Conservation (phyloP, 2,329 filamentous ascomycete genomes). For the Didymella keratinophila region DNA sequence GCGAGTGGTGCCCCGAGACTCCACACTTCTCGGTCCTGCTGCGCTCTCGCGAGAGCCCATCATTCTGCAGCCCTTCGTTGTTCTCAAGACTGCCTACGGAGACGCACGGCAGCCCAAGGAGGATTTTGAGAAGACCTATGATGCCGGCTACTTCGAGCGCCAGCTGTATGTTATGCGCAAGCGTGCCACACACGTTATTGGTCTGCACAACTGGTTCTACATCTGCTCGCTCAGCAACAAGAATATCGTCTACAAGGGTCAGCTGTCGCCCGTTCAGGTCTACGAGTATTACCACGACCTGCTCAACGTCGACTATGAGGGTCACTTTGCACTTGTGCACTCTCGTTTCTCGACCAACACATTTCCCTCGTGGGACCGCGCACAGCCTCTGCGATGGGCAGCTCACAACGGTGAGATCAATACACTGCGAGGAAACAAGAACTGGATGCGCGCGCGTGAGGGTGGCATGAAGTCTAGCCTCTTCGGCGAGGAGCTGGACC, state of each 20-base stretch:
- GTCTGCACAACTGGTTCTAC: constrained; percentile 98
- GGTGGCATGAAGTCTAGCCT: constrained; percentile 92
- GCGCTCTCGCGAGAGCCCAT: constrained; percentile 93
- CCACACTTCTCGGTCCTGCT: constrained; percentile 88
- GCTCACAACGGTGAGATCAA: constrained; percentile 99
- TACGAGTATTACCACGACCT: constrained; percentile 98
- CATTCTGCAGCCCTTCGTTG: constrained; percentile 95
- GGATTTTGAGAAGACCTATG: constrained; percentile 80
- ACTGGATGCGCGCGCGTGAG: constrained; percentile 98
- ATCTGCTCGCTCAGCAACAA: constrained; percentile 95
- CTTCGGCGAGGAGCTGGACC: constrained; percentile 90
- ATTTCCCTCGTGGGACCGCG: constrained; percentile 97
- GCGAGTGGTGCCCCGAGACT: constrained; percentile 95
- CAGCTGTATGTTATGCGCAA: constrained; percentile 95
- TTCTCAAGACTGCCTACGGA: constrained; percentile 85
- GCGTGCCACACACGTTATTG: constrained; percentile 91
- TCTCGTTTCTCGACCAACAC: constrained; percentile 98
- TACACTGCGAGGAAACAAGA: constrained; percentile 96
- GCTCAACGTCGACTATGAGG: constrained; percentile 96
- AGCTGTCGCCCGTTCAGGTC: constrained; percentile 91
- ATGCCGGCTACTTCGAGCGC: constrained; percentile 86
- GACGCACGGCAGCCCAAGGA: constrained; percentile 78
- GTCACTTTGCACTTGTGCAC: constrained; percentile 95
- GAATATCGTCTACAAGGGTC: constrained; percentile 99
- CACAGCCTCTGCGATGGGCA: constrained; percentile 94